Percentiles rank a stretch among this genome's conserved stretches.
These are phyloP conservation scores for Skeletonema tropicum DNA, from an alignment of 108 stramenopile genomes.

Conservation along the genomic window DNA sequence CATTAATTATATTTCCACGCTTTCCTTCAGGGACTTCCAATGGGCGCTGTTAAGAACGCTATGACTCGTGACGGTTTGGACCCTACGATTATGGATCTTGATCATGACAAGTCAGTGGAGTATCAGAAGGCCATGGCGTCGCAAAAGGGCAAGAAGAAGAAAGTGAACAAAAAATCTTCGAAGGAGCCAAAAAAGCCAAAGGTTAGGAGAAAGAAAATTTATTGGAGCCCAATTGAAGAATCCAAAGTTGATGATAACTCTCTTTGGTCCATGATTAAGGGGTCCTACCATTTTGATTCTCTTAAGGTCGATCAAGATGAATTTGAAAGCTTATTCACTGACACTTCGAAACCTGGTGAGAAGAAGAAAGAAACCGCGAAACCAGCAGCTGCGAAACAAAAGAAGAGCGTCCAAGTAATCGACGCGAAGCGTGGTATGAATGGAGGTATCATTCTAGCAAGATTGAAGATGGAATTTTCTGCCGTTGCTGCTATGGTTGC, in stretches of 20 bases:
- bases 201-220: conserved; percentile 88
- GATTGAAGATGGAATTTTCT: conserved; percentile 74
- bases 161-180: conserved; percentile 18
- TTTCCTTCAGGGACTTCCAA: conserved; percentile 57
- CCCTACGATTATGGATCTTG: conserved; percentile 73
- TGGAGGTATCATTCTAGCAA: conserved; percentile 85
- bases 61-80: conserved; percentile 67
- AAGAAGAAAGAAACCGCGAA: conserved; percentile 58
- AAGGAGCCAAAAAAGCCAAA: conserved; percentile 58
- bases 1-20: not conserved
- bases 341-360: conserved; percentile 68
- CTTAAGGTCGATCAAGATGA: conserved; percentile 83
- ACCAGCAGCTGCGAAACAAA: conserved; percentile 52
- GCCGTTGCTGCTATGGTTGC: conserved; percentile 71
- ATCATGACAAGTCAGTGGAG: conserved; percentile 65
- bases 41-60: conserved; percentile 74
- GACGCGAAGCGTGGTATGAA: conserved; percentile 93
- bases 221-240: conserved; percentile 88
- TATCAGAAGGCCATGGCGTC: conserved; percentile 55
- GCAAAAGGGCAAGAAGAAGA: conserved; percentile 35
- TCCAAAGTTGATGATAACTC: conserved; percentile 81
- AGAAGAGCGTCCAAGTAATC: conserved; percentile 87
- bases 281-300: conserved; percentile 60
- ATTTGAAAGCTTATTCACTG: conserved; percentile 91
- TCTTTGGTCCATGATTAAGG: conserved; percentile 85